Base-by-base conservation (phyloP, 225 moss, liverwort and hornwort genomes). In the Thuidium tamariscinum region DNA sequence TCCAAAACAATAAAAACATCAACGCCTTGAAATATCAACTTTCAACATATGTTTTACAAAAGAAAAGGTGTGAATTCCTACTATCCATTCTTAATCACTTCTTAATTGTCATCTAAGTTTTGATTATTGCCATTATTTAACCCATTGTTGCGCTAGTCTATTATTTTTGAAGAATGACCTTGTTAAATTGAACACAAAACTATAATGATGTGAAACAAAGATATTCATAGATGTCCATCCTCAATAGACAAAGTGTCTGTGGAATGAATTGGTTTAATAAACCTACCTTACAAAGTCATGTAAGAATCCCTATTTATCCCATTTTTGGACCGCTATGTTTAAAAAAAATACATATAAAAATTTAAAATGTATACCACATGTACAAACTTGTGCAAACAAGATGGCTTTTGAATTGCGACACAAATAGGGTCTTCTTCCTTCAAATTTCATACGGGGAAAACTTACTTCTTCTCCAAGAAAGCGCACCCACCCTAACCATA, bases 231-330 rank as follows among this genome's bases (percentile, higher is more conserved):
- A 7, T 74, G 11, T 36, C 0, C 3, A 20, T 66, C 19, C 0
- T 0, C 73, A 74, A 32, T 48, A 20, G 3, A 73, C 7, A 32
- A 42, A 48, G 20, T 73, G 1, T 42, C 2, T 4, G 9, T 44
- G 0, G 3, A 26, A 42, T 42, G 7, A 4, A 1, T 26, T 69
- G 26, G 5, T 15, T 42, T 16, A 70, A 25, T 7, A 42, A 7
- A 15, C 15, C 9, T 26, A 26, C 25, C 25, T 15, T 37, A 9
- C 9, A 26, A 15, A 70, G 15, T 70, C 41, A 70, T 16, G 1
- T 42, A 25, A 12, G 3, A 41, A 3, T 4, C 0, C 2, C 10
- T 6, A 16, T 11, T 46, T 48, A 11, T 2, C 2, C 10, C 2
- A 48, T 2, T 46, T 46, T 46, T 46, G 1, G 0, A 3, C 17